phyloP scores from a whole-genome alignment of 139 green algal genomes.

The Coelastrella sp. region DNA sequence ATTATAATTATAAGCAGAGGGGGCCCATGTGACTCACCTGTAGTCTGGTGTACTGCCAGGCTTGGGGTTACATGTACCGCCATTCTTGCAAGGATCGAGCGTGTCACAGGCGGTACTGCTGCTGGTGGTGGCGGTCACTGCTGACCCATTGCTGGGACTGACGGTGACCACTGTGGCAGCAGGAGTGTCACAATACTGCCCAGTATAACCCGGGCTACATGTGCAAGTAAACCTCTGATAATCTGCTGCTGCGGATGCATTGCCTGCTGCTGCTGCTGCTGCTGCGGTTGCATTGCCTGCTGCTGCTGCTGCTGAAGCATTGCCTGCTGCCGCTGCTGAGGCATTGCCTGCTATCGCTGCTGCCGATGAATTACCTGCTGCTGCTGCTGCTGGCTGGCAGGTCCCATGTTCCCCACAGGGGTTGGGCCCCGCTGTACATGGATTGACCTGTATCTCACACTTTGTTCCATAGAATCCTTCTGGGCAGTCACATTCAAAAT shows the following conservation, averaged over 20 bases:
- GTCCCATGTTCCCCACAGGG: not conserved
- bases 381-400: not conserved
- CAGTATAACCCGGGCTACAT: not conserved
- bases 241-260: not conserved
- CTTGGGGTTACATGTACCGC: not conserved
- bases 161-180: not conserved
- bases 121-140: not conserved
- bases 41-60: not conserved
- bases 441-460: not conserved
- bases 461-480: not conserved
- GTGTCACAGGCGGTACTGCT: not conserved
- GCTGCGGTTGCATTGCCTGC: not conserved
- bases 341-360: not conserved
- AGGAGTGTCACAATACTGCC: not conserved
- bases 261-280: not conserved
- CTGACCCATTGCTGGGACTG: not conserved
- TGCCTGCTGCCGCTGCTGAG: not conserved
- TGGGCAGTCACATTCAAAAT: slow-evolving; percentile 1
- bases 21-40: not conserved
- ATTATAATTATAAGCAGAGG: too few relatives aligned
- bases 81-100: not conserved
- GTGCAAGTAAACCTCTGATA: not conserved
- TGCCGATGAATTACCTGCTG: not conserved
- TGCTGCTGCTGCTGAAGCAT: not conserved
- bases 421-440: not conserved